Base-by-base conservation (phyloP, 495 filamentous ascomycete genomes). In the Penicillium soppii region DNA sequence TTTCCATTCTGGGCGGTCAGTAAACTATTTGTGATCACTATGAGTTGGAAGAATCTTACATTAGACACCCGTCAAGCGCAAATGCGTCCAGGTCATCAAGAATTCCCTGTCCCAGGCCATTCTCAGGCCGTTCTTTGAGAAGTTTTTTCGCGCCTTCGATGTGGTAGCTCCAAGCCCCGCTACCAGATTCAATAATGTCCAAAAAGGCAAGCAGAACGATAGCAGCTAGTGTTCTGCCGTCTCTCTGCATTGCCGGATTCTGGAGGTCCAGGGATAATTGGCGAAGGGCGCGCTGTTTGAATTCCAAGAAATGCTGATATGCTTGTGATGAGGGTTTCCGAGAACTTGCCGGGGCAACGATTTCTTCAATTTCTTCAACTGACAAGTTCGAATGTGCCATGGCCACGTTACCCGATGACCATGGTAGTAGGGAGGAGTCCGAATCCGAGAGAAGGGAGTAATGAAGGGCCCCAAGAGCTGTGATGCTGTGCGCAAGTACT, bases 111-210 rank as follows among this genome's bases (percentile, higher is more conserved):
- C 61, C 53, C 5, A 50, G 45, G 10, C 48, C 46, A 29, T 52
- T 59, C 19, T 61, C 54, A 16, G 65, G 60, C 45, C 72, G 59
- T 21, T 48, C 62, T 30, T 61, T 60, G 7, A 77, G 47, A 5
- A 77, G 58, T 26, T 71, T 71, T 47, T 75, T 77, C 36, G 71
- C 71, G 2, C 74, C 74, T 57, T 77, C 72, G n/a, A 77, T 59
- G 25, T 77, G 74, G 49, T 70, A 71, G 49, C 69, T 77, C 74
- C 74, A 77, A 20, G 74, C 69, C 1, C 68, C 71, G 27, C 65
- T 71, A 6, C 74, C 74, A 1, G 74, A 77, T 47, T 77, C 74
- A 30, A 75, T 63, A 3, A 72, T 54, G 57, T 77, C 72, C 46
- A 77, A 52, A 9, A 77, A 60, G 7, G 72, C 71, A 25, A 77